phyloP scores from a whole-genome alignment of 768 basidiomycete species.

The Amanita rimosa region DNA sequence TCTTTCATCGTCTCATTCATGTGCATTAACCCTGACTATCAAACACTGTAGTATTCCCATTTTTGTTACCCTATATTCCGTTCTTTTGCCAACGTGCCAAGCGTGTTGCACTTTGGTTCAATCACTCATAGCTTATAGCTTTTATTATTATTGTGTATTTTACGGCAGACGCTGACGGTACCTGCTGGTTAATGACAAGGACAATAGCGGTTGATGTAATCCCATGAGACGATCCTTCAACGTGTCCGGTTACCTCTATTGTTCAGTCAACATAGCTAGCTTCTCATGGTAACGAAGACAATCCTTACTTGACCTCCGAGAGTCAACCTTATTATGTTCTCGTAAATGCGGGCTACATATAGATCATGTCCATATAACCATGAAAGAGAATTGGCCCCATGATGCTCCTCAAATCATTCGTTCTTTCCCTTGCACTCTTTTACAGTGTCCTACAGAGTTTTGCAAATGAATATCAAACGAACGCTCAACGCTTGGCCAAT shows the following conservation, averaged over 20 bases:
- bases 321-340: neutral
- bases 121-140: neutral
- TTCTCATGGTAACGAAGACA: no score
- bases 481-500: slow-evolving; percentile 32
- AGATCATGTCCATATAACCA: neutral
- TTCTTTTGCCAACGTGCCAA: neutral
- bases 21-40: neutral
- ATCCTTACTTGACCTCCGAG: no score
- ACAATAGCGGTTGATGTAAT: neutral
- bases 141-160: slow-evolving; percentile 7
- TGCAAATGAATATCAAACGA: slow-evolving; percentile 20
- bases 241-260: no score
- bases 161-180: neutral
- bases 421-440: slow-evolving; percentile 15
- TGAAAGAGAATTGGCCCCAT: neutral
- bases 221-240: no score
- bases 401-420: slow-evolving; percentile 10
- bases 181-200: neutral
- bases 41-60: neutral
- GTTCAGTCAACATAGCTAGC: no score
- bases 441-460: slow-evolving; percentile 11
- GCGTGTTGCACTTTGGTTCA: neutral
- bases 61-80: neutral
- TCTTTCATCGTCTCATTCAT: neutral
- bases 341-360: neutral